Evolutionary conservation across 352 stramenopile species (phyloP), one percentile per base, ranked within the genome.

Genomic region (Elongisporangium prolatum): DNA sequence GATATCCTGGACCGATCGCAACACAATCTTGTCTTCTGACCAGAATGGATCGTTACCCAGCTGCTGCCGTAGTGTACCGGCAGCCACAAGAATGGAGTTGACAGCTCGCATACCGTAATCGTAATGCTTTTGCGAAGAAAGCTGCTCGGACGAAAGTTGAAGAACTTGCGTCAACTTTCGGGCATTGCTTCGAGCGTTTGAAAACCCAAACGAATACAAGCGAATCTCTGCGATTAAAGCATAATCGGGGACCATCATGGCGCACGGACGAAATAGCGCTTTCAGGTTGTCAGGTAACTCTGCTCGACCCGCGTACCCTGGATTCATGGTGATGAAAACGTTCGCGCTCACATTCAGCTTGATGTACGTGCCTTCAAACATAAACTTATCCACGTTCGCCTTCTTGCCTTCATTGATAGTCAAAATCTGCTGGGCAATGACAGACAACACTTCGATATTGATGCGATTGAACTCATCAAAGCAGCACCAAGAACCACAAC

Each of bases 381-480:
- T 67, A 54, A 98, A 98, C 25, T 89, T 96, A 52, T 96, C 87
- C 21, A 95, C 75, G 18, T 88, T 78, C n/a, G 89, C 86, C 47
- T 88, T 86, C 68, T 97, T 97, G 16, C 85, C 93, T 53, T 96
- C 83, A 50, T 96, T 92, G 62, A 98, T 97, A 22, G 88, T 96
- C 44, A 97, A 65, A 61, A 98, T 97, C 56, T 98, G 93, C 67
- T 98, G 93, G 4, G 93, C 93, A 65, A 98, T 96, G 24, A 98
- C 93, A 2, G 89, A 97, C 16, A 98, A 64, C 50, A 98, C 94
- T 60, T 98, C 93, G 38, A 98, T 93, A 58, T 97, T 96, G 69
- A 98, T 98, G 25, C 94, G 89, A 67, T 98, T 98, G 62, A 98
- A 98, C 63, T 98, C 93, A 49, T 97, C 87, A 55, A 98, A 98